Percentiles rank a stretch among this genome's conserved stretches.
phyloP scores from a whole-genome alignment of 148 eudicot species.

The Camellia sinensis region DNA sequence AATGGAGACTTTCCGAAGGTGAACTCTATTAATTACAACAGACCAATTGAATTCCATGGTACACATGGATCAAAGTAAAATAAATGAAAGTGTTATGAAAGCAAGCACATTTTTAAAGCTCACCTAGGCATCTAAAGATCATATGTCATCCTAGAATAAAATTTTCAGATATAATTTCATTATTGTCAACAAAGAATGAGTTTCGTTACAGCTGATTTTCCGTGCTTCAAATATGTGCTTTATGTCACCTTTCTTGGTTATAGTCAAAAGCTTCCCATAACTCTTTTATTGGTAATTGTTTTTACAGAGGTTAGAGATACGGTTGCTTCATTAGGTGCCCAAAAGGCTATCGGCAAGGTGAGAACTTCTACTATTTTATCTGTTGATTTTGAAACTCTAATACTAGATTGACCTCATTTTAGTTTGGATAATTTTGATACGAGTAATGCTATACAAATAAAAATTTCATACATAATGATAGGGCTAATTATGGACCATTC shows the following conservation, averaged over 20 bases:
- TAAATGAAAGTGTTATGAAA: neutral
- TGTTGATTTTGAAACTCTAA: neutral
- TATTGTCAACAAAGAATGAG: neutral
- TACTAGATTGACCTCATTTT: neutral
- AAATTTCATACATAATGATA: no score
- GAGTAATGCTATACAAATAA: no score
- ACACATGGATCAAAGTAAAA: neutral
- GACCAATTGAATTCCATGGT: neutral
- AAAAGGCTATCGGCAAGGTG: slow-evolving; percentile 60
- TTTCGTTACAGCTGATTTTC: neutral
- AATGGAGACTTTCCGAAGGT: neutral
- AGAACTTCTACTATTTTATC: neutral
- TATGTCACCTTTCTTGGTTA: neutral
- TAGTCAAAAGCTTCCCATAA: neutral
- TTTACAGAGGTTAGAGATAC: slow-evolving; percentile 60
- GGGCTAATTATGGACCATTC: no score
- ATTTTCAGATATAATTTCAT: no score
- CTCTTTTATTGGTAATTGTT: neutral
- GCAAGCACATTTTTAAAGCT: neutral
- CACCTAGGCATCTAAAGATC: neutral
- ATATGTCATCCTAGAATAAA: neutral
- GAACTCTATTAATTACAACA: neutral
- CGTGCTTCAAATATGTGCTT: neutral
- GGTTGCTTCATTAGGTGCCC: slow-evolving; percentile 44
- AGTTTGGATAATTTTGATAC: neutral